Evolutionary conservation across 2,329 filamentous ascomycete genomes (phyloP).

Genomic region (Verruconis gallopava): DNA sequence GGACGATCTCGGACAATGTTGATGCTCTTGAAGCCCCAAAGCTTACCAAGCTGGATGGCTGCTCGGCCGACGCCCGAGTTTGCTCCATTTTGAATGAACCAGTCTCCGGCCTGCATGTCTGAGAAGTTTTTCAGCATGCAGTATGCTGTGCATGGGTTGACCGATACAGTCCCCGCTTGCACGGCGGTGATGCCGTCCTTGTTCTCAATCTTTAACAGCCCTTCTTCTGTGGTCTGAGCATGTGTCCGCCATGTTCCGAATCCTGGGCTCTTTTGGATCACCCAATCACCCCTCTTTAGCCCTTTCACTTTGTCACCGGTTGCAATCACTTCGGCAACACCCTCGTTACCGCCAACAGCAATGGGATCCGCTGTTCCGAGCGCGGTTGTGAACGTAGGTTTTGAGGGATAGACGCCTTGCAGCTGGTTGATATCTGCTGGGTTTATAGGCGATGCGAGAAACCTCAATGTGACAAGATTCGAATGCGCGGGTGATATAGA

Average conservation of each 20-base stretch:
- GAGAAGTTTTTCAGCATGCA: slow-evolving; percentile 79
- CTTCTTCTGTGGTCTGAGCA: slow-evolving; percentile 48
- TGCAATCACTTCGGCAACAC: slow-evolving; percentile 76
- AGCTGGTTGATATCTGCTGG: slow-evolving; percentile 97
- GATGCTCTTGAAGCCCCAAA: slow-evolving; percentile 84
- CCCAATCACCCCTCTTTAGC: slow-evolving; percentile 75
- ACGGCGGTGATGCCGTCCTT: slow-evolving; percentile 56
- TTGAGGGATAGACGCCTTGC: slow-evolving; percentile 87
- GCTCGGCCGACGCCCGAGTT: slow-evolving; percentile 87
- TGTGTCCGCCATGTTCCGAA: slow-evolving; percentile 96
- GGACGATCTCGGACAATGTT: slow-evolving; percentile 72
- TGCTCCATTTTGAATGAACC: slow-evolving; percentile 95
- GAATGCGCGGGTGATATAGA: slow-evolving; percentile 66
- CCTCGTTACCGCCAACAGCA: slow-evolving; percentile 80
- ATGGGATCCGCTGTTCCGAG: slow-evolving; percentile 67
- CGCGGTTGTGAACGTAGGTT: slow-evolving; percentile 60
- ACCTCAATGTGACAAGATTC: slow-evolving; percentile 61
- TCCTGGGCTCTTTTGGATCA: slow-evolving; percentile 69
- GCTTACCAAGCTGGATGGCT: slow-evolving; percentile 71
- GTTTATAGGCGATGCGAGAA: slow-evolving; percentile 87
- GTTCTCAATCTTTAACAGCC: slow-evolving; percentile 57
- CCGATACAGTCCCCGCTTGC: slow-evolving; percentile 76
- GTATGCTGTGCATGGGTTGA: slow-evolving; percentile 92
- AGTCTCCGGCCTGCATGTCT: slow-evolving; percentile 57
- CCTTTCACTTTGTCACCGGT: slow-evolving; percentile 49